A percentile compares a stretch with the other conserved stretches of the same genome.
phyloP scores from a whole-genome alignment of 495 filamentous ascomycete species.

The Penicillium longicatenatum region DNA sequence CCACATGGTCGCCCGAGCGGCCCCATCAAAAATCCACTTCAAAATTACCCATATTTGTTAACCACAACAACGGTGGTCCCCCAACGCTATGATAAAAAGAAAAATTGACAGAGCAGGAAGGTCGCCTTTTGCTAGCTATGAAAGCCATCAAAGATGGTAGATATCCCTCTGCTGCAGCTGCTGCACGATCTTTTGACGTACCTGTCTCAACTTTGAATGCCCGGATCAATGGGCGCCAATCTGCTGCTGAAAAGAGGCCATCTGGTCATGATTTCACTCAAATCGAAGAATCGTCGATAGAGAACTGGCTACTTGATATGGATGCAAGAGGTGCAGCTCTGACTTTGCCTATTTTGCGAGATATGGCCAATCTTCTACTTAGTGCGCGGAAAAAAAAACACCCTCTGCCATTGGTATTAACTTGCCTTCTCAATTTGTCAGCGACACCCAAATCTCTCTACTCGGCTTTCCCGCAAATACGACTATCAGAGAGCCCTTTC shows the following conservation, averaged over 20 bases:
- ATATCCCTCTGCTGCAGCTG: no score
- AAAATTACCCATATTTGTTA: no score
- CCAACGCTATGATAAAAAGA: no score
- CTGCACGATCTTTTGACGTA: no score
- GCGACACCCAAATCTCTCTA: not conserved
- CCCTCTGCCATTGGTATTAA: not conserved
- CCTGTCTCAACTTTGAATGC: no score
- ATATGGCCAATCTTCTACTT: constrained; percentile 4
- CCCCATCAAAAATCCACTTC: no score
- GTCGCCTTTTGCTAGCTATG: no score
- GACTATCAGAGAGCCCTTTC: constrained; percentile 2
- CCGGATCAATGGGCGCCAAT: not conserved
- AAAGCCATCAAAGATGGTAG: no score
- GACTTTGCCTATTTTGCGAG: not conserved
- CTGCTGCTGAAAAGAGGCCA: not conserved
- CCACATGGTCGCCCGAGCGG: no score
- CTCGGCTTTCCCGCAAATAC: not conserved
- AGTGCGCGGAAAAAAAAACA: not conserved
- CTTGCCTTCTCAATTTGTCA: not conserved
- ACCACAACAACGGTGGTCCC: no score
- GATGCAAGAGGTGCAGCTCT: not conserved
- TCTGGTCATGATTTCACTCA: not conserved
- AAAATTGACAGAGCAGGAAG: no score
- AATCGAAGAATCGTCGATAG: not conserved
- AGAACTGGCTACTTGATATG: not conserved